phyloP scores from a whole-genome alignment of 805 yeast species.

The Spathaspora gorwiae region DNA sequence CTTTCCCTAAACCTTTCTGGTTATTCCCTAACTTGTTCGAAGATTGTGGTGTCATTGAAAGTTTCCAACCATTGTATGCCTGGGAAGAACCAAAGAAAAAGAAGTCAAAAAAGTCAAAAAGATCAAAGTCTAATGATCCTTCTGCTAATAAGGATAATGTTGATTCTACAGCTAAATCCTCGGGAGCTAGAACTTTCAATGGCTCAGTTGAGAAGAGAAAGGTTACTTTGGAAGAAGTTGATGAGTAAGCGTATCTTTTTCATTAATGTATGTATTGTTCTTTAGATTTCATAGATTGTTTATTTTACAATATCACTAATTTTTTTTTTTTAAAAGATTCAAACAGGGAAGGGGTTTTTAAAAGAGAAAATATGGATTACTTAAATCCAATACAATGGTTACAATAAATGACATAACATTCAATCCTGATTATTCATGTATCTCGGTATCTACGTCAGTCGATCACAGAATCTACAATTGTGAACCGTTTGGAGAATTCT shows the following conservation, averaged over 20 bases:
- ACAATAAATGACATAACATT: constrained; percentile 34
- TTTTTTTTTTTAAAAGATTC: too few species aligned
- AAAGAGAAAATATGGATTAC: too few species aligned
- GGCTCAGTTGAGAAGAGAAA: constrained; percentile 21
- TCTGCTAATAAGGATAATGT: too few species aligned
- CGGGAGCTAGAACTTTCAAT: constrained; percentile 12
- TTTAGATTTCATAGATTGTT: too few species aligned
- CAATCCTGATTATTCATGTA: constrained; percentile 40
- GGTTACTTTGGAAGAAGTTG: constrained; percentile 40
- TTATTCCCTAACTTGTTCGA: constrained; percentile 92
- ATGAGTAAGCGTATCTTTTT: constrained; percentile 12
- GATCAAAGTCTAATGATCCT: too few species aligned
- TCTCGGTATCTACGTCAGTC: constrained; percentile 30
- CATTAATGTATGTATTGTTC: too few species aligned
- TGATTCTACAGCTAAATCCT: constrained; percentile 4
- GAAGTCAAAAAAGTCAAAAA: constrained; percentile 15
- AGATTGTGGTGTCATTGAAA: constrained; percentile 89
- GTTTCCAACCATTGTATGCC: constrained; percentile 85
- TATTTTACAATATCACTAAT: too few species aligned
- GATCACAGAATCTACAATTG: constrained; percentile 38
- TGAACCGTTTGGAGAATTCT: constrained; percentile 44
- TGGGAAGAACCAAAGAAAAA: constrained; percentile 55
- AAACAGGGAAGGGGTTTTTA: too few species aligned
- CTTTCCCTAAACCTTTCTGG: constrained; percentile 81
- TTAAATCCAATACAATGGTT: constrained; percentile 8